Percentiles rank a stretch among this genome's conserved stretches.
Conservation (phyloP, 192 early-diverging fungal species). For the Linnemannia zychae region DNA sequence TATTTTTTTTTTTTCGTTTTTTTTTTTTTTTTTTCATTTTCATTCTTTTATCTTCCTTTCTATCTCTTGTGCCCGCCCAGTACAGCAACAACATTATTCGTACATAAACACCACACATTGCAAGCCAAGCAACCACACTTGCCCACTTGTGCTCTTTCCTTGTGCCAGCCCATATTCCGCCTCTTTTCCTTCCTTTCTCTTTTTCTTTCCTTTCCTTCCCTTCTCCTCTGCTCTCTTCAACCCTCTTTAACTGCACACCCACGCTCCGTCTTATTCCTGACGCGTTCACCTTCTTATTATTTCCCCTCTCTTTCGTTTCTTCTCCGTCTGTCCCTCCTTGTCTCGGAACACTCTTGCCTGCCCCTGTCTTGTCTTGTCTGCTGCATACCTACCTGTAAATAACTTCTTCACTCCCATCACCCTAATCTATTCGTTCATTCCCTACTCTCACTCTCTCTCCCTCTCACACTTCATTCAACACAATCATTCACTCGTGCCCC, state of each 20-base stretch:
- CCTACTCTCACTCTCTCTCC: neutral
- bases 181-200: neutral
- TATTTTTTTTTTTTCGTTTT: neutral
- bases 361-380: neutral
- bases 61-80: too few relatives aligned
- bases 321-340: neutral
- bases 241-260: too few relatives aligned
- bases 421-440: neutral
- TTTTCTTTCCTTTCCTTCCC: too few relatives aligned
- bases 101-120: too few relatives aligned
- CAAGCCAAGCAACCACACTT: neutral
- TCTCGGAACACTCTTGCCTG: neutral
- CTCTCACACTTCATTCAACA: too few relatives aligned
- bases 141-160: neutral
- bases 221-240: neutral
- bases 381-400: neutral
- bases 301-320: neutral
- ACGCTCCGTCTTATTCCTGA: too few relatives aligned
- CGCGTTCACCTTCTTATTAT: neutral
- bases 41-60: too few relatives aligned
- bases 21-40: neutral
- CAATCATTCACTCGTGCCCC: neutral
- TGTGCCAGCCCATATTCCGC: neutral
- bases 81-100: too few relatives aligned
- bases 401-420: neutral